These are phyloP conservation scores for Gossypium herbaceum DNA, from an alignment of 345 rosid species.

Conservation along the genomic window DNA sequence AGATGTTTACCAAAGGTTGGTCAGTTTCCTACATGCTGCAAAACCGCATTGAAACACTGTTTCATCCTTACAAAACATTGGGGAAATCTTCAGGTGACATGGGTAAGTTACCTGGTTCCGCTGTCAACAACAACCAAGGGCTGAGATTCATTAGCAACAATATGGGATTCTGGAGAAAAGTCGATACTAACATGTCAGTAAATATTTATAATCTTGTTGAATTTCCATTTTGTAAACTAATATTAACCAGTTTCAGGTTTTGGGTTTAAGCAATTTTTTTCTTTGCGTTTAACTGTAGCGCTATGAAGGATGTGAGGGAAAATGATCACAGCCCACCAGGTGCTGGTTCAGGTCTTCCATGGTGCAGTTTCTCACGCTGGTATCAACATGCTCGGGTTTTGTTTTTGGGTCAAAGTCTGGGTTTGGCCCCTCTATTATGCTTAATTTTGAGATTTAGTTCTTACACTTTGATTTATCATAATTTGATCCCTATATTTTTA, in stretches of 20 bases:
- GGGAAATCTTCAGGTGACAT: not conserved
- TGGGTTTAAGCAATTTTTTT: too few species aligned
- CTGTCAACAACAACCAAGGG: constrained; percentile 18
- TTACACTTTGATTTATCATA: too few species aligned
- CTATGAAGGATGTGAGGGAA: not conserved
- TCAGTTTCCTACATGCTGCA: not conserved
- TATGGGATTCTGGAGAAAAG: constrained; percentile 9
- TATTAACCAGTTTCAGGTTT: not conserved
- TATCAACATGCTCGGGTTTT: constrained; percentile 11
- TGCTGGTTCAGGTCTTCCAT: constrained; percentile 28
- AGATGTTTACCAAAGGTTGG: not conserved
- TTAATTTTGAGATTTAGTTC: too few species aligned
- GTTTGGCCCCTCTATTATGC: not conserved
- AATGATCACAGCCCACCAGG: not conserved
- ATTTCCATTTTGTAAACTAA: not conserved
- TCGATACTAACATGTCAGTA: not conserved
- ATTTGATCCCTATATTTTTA: too few species aligned
- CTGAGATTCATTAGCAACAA: constrained; percentile 14
- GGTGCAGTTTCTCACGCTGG: constrained; percentile 34
- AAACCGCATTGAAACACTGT: not conserved
- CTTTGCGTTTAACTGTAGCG: too few species aligned
- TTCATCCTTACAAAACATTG: not conserved
- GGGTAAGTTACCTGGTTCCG: constrained; percentile 3
- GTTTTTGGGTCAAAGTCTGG: not conserved
- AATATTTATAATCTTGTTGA: not conserved